These are phyloP conservation scores for Ceratocystis albifundus DNA, from an alignment of 2,329 filamentous ascomycete species.

Conservation along the genomic window DNA sequence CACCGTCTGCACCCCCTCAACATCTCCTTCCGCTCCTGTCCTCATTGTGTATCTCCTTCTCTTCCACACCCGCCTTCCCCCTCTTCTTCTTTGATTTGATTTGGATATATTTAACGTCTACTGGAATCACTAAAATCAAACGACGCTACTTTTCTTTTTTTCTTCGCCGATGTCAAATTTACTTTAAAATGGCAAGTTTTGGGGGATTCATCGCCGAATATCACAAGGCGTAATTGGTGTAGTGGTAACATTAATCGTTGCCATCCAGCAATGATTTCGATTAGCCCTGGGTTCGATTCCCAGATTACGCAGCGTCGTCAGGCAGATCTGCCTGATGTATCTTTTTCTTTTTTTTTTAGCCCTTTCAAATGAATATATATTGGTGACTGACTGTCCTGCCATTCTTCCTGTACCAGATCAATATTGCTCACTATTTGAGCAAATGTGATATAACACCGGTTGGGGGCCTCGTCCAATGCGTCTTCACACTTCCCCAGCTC, in stretches of 20 bases:
- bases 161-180: neutral
- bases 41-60: too few species aligned
- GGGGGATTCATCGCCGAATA: neutral
- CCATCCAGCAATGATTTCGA: slow-evolving; percentile 12
- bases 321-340: too few species aligned
- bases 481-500: slow-evolving; percentile 61
- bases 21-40: too few species aligned
- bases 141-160: too few species aligned
- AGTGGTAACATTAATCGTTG: slow-evolving; percentile 14
- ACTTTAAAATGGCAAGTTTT: neutral
- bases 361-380: neutral
- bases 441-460: slow-evolving; percentile 14
- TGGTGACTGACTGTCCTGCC: too few species aligned
- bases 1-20: too few species aligned
- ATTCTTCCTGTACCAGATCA: too few species aligned
- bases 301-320: slow-evolving; percentile 13
- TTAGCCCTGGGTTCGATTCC: slow-evolving; percentile 13
- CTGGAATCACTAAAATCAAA: too few species aligned
- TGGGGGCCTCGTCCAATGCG: slow-evolving; percentile 46
- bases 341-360: neutral
- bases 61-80: too few species aligned
- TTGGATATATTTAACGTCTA: too few species aligned
- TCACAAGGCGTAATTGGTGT: slow-evolving; percentile 5
- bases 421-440: neutral
- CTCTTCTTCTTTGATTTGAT: too few species aligned